Percentiles rank a stretch among this genome's conserved stretches.
phyloP scores from a whole-genome alignment of 768 basidiomycete species.

The Boletus barrowsii region DNA sequence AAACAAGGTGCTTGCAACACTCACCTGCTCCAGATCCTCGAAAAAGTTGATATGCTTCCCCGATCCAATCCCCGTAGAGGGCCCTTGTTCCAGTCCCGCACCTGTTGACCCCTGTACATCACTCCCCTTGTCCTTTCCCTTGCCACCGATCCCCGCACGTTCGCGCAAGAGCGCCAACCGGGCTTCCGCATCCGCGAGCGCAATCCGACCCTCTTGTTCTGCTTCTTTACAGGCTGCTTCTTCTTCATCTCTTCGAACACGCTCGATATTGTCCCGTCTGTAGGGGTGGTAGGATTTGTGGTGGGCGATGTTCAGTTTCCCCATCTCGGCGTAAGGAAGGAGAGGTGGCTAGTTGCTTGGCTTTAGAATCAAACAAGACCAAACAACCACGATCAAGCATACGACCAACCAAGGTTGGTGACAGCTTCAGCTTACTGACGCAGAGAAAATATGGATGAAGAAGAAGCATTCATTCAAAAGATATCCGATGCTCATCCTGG shows the following conservation, averaged over 20 bases:
- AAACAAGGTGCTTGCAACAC: slow-evolving; percentile 8
- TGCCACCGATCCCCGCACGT: slow-evolving; percentile 47
- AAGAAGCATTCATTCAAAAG: slow-evolving; percentile 1
- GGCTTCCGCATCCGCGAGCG: slow-evolving; percentile 81
- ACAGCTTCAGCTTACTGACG: too few relatives aligned
- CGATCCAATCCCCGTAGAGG: slow-evolving; percentile 22
- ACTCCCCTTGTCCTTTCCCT: slow-evolving; percentile 37
- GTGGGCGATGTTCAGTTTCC: slow-evolving; percentile 74
- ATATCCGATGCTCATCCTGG: slow-evolving; percentile 20
- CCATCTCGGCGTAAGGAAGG: background rate
- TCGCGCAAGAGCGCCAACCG: slow-evolving; percentile 63
- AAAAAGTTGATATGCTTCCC: slow-evolving; percentile 82
- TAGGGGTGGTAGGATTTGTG: slow-evolving; percentile 92
- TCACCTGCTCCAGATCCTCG: slow-evolving; percentile 73
- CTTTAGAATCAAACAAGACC: slow-evolving; percentile 13
- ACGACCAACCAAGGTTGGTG: too few relatives aligned
- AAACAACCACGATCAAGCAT: slow-evolving; percentile 2
- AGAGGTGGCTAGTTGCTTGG: background rate
- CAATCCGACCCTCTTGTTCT: slow-evolving; percentile 66
- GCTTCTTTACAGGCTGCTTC: slow-evolving; percentile 65
- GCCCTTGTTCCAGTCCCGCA: background rate
- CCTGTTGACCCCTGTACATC: slow-evolving; percentile 19
- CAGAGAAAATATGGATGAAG: slow-evolving; percentile 16
- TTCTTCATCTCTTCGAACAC: slow-evolving; percentile 78
- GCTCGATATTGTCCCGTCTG: slow-evolving; percentile 78